Evolutionary conservation across 768 basidiomycete genomes (phyloP).

Genomic region (Boletales sp.): DNA sequence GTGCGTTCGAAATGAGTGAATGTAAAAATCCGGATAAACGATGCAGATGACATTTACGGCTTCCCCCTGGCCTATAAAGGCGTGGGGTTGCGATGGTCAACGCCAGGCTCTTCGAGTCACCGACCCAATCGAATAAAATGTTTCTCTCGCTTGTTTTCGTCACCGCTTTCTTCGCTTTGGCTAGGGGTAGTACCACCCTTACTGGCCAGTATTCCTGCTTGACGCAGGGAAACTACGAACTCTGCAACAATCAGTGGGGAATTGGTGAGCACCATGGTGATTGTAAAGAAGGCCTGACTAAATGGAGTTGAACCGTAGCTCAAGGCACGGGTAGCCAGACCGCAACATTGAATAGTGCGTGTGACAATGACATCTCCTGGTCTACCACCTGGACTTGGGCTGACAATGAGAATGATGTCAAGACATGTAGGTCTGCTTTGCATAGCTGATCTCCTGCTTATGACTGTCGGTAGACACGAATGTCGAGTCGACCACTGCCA

Average conservation of each 20-base stretch:
- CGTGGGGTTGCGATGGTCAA: neutral
- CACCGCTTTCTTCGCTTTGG: conserved; percentile 6
- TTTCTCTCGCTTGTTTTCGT: conserved; percentile 11
- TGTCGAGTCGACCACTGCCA: conserved; percentile 41
- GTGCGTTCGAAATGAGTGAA: neutral
- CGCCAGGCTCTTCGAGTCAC: neutral
- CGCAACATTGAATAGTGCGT: conserved; percentile 42
- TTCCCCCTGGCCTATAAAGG: conserved; percentile 5
- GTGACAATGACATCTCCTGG: conserved; percentile 46
- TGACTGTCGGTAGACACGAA: conserved; percentile 42
- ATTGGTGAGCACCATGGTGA: conserved; percentile 26
- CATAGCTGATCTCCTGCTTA: neutral
- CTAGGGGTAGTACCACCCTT: conserved; percentile 21
- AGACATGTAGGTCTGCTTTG: conserved; percentile 43
- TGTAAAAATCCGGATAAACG: neutral
- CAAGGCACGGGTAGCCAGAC: conserved; percentile 47
- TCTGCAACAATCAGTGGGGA: conserved; percentile 62
- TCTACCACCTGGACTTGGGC: conserved; percentile 52
- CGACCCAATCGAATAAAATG: conserved; percentile 5
- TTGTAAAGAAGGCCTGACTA: neutral
- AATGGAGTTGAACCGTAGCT: conserved; percentile 20
- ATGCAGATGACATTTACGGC: neutral
- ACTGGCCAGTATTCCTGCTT: conserved; percentile 43
- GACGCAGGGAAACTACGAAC: conserved; percentile 44
- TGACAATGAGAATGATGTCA: conserved; percentile 47